phyloP scores from a whole-genome alignment of 2,329 filamentous ascomycete genomes.

The Sclerotiophoma versabilis region DNA sequence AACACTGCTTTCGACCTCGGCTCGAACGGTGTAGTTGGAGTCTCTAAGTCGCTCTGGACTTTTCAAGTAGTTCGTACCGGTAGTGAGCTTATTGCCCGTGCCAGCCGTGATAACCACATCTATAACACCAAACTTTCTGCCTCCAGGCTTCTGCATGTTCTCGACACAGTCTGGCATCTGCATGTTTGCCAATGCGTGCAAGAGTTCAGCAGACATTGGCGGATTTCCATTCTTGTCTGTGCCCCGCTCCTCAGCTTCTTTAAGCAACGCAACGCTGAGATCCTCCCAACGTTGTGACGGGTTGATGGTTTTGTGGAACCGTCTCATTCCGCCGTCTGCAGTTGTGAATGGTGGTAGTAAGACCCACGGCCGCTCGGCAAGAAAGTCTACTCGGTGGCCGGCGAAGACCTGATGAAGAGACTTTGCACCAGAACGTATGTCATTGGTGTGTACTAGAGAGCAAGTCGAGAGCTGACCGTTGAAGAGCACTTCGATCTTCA shows the following conservation, averaged over 20 bases:
- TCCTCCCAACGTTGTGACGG: constrained; percentile 45
- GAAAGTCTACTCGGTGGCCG: constrained; percentile 49
- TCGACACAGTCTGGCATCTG: constrained; percentile 46
- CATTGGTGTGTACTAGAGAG: constrained; percentile 32
- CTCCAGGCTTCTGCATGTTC: constrained; percentile 39
- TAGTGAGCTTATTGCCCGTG: constrained; percentile 34
- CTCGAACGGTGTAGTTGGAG: constrained; percentile 20
- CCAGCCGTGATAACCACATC: constrained; percentile 49
- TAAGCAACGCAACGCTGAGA: constrained; percentile 37
- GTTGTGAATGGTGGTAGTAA: constrained; percentile 41
- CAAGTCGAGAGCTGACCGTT: constrained; percentile 54
- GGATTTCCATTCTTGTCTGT: constrained; percentile 38
- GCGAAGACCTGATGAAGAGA: constrained; percentile 43
- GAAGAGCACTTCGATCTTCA: constrained; percentile 58
- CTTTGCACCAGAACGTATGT: constrained; percentile 26
- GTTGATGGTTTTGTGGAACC: constrained; percentile 9
- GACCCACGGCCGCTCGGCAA: constrained; percentile 56
- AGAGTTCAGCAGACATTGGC: constrained; percentile 48
- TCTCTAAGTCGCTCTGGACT: constrained; percentile 34
- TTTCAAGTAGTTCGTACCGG: constrained; percentile 31
- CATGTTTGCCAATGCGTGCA: constrained; percentile 49
- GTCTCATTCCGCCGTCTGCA: constrained; percentile 28
- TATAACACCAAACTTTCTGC: constrained; percentile 46
- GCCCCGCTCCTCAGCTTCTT: constrained; percentile 48
- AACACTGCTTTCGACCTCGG: not conserved